phyloP scores from a whole-genome alignment of 1,284 basidiomycete species.

The Trichosporon sp. region DNA sequence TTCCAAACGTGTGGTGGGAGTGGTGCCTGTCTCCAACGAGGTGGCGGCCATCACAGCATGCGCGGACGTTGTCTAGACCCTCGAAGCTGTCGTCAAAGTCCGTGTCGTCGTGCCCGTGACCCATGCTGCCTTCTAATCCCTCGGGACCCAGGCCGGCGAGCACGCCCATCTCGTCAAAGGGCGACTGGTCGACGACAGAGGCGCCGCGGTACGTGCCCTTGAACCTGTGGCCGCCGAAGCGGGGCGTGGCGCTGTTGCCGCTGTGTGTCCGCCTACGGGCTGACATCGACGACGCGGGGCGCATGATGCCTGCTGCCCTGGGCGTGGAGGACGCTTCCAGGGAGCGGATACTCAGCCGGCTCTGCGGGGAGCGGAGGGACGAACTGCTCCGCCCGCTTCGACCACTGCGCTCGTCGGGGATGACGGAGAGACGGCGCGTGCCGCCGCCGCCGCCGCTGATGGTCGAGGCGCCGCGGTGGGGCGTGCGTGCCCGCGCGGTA shows the following conservation, averaged over 20 bases:
- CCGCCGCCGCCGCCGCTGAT: background rate
- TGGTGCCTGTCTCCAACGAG: slow-evolving; percentile 55
- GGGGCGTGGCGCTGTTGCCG: slow-evolving; percentile 55
- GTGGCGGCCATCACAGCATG: slow-evolving; percentile 90
- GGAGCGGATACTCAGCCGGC: slow-evolving; percentile 36
- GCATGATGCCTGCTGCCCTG: slow-evolving; percentile 50
- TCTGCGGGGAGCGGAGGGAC: slow-evolving; percentile 24
- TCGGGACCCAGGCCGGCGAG: slow-evolving; percentile 54
- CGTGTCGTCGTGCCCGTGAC: slow-evolving; percentile 65
- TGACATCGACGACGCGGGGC: slow-evolving; percentile 48
- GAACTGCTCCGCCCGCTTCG: background rate
- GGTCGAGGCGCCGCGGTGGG: background rate
- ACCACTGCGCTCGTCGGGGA: slow-evolving; percentile 35
- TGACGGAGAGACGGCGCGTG: slow-evolving; percentile 23
- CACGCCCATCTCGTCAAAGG: slow-evolving; percentile 11
- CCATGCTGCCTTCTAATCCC: no score
- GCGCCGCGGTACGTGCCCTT: slow-evolving; percentile 41
- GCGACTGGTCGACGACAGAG: slow-evolving; percentile 37
- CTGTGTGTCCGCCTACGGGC: slow-evolving; percentile 70
- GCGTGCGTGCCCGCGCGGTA: slow-evolving; percentile 4
- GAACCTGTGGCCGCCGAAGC: slow-evolving; percentile 41
- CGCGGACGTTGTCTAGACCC: slow-evolving; percentile 87
- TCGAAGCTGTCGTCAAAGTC: slow-evolving; percentile 79
- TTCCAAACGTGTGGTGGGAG: slow-evolving; percentile 57
- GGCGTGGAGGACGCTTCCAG: slow-evolving; percentile 32